phyloP scores from a whole-genome alignment of 2,329 filamentous ascomycete species.

The Aspergillus sp. region DNA sequence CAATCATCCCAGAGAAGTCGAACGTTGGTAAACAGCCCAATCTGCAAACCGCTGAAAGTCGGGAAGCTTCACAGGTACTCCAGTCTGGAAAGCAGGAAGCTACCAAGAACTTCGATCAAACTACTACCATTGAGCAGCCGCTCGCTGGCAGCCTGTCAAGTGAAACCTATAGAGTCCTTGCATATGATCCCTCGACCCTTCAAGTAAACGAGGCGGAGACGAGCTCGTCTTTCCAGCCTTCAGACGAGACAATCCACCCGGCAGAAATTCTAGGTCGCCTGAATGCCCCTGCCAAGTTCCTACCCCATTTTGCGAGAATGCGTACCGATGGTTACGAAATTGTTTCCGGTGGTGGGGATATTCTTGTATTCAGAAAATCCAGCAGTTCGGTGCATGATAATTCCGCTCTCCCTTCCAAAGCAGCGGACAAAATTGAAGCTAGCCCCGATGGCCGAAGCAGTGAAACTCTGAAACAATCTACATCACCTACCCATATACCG shows the following conservation, averaged over 20 bases:
- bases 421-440: background rate
- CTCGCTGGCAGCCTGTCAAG: background rate
- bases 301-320: conserved; percentile 43
- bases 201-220: conserved; percentile 36
- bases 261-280: conserved; percentile 41
- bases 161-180: conserved; percentile 38
- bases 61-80: background rate
- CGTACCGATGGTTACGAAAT: conserved; percentile 46
- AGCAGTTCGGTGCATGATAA: background rate
- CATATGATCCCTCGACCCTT: conserved; percentile 38
- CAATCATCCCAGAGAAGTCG: background rate
- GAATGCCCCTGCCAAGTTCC: conserved; percentile 44
- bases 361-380: conserved; percentile 43
- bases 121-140: background rate
- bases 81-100: background rate
- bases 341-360: conserved; percentile 43
- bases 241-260: conserved; percentile 27
- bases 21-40: background rate
- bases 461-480: background rate
- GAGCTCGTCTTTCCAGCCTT: conserved; percentile 33
- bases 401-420: background rate
- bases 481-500: background rate
- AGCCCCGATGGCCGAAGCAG: background rate
- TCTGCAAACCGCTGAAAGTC: background rate
- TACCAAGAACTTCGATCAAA: background rate